Conservation (phyloP, 2,329 filamentous ascomycete genomes). For the Cadophora sp. region DNA sequence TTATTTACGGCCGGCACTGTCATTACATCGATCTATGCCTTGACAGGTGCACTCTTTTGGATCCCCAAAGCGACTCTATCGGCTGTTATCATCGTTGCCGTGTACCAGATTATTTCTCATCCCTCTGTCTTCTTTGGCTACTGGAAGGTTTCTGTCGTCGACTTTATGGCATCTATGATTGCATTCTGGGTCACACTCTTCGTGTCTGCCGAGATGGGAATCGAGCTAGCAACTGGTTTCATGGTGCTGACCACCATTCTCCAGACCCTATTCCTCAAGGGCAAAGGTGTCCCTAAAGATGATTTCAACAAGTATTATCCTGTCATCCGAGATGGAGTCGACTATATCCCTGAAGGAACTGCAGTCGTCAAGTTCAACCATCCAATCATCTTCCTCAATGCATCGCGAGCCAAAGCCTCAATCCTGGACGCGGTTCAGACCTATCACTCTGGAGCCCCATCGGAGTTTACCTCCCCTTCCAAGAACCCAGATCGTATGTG, state of each 20-base stretch:
- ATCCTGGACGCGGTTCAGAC: slow-evolving; percentile 13
- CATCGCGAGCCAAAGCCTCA: slow-evolving; percentile 15
- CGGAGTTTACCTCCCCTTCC: background rate
- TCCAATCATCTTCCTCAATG: slow-evolving; percentile 29
- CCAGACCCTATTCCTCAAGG: slow-evolving; percentile 21
- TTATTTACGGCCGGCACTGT: slow-evolving; percentile 66
- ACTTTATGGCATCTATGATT: slow-evolving; percentile 68
- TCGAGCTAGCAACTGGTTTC: slow-evolving; percentile 27
- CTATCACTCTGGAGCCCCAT: background rate
- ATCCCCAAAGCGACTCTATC: slow-evolving; percentile 67
- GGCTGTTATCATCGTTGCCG: slow-evolving; percentile 58
- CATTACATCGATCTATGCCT: slow-evolving; percentile 68
- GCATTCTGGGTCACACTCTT: slow-evolving; percentile 71
- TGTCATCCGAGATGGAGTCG: background rate
- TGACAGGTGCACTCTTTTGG: slow-evolving; percentile 69
- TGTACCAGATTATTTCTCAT: slow-evolving; percentile 25
- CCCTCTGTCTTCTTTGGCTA: slow-evolving; percentile 54
- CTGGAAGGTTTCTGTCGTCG: slow-evolving; percentile 68
- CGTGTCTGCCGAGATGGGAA: slow-evolving; percentile 63
- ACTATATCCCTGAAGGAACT: slow-evolving; percentile 13
- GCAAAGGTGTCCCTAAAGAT: background rate
- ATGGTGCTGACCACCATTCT: slow-evolving; percentile 25
- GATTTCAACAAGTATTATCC: slow-evolving; percentile 6
- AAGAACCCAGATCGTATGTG: background rate
- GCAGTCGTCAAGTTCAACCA: slow-evolving; percentile 19